Evolutionary conservation across 2,329 filamentous ascomycete genomes (phyloP).

Genomic region (Gremmenia infestans): DNA sequence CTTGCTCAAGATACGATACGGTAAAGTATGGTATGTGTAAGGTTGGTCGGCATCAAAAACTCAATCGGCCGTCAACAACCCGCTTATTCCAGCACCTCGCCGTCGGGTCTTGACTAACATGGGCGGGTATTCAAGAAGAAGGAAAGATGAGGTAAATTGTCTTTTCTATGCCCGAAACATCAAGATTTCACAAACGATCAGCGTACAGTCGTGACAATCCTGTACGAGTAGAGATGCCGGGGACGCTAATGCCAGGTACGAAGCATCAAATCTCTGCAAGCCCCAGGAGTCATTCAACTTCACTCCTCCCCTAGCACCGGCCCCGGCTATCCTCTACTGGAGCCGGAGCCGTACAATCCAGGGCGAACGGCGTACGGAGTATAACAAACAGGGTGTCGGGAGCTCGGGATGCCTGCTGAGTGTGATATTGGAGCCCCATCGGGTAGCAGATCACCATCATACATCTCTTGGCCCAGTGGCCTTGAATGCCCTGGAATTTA

Average conservation of each 20-base stretch:
- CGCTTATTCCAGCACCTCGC: background rate
- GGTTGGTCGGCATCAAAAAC: background rate
- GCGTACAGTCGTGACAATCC: background rate
- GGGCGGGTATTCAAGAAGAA: background rate
- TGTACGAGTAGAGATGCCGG: background rate
- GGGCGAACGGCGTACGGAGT: background rate
- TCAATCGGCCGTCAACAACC: too few species aligned
- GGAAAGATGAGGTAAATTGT: background rate
- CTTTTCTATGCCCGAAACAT: conserved; percentile 3
- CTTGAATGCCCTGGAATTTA: background rate
- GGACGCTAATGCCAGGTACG: conserved; percentile 21
- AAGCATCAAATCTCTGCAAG: conserved; percentile 10
- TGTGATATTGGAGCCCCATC: background rate
- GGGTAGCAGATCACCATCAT: background rate
- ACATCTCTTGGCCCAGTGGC: background rate
- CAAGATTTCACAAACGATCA: conserved; percentile 11
- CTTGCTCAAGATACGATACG: background rate
- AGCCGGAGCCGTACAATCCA: conserved; percentile 4
- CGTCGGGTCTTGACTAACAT: background rate
- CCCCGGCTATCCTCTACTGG: conserved; percentile 9
- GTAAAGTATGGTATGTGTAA: background rate
- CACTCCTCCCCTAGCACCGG: background rate
- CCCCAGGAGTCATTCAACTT: conserved; percentile 1
- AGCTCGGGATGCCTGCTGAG: background rate
- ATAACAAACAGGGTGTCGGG: background rate